Evolutionary conservation across 1,284 basidiomycete genomes (phyloP).

Genomic region (Tausonia pullulans): DNA sequence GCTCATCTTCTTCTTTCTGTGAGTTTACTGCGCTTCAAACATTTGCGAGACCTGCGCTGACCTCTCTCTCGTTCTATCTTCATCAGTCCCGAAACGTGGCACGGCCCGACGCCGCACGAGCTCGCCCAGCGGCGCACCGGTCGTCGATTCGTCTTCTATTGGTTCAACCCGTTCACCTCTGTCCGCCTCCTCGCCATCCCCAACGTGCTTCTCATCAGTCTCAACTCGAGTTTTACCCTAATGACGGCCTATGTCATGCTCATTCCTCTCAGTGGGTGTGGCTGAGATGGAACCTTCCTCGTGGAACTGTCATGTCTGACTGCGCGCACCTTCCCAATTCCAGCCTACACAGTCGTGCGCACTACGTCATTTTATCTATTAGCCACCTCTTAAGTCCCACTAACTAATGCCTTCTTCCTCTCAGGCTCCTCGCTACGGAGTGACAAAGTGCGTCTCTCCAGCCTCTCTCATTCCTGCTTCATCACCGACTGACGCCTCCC

Average conservation of each 20-base stretch:
- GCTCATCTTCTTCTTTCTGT: constrained; percentile 42
- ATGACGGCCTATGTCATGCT: constrained; percentile 18
- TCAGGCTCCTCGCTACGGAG: constrained; percentile 48
- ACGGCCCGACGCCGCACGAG: constrained; percentile 38
- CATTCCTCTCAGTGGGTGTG: constrained; percentile 19
- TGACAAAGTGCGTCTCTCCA: constrained; percentile 25
- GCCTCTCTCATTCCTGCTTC: too few relatives aligned
- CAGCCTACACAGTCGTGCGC: neutral
- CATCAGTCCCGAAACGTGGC: constrained; percentile 53
- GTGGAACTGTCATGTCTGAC: too few relatives aligned
- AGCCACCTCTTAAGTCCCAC: constrained; percentile 1
- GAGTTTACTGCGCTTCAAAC: neutral
- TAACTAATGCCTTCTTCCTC: neutral
- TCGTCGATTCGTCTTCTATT: constrained; percentile 37
- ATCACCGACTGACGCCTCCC: too few relatives aligned
- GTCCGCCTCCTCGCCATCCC: constrained; percentile 47
- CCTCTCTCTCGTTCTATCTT: neutral
- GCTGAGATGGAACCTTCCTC: neutral
- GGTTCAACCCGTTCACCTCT: constrained; percentile 50
- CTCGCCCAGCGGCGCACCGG: constrained; percentile 23
- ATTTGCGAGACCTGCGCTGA: neutral
- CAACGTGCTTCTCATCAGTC: constrained; percentile 41
- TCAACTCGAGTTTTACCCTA: constrained; percentile 20
- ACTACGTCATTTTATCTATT: neutral
- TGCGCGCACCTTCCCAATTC: constrained; percentile 21